Percentiles rank a stretch among this genome's conserved stretches.
These are phyloP conservation scores for Lachancea nothofagi DNA, from an alignment of 805 yeast genomes.

Conservation along the genomic window DNA sequence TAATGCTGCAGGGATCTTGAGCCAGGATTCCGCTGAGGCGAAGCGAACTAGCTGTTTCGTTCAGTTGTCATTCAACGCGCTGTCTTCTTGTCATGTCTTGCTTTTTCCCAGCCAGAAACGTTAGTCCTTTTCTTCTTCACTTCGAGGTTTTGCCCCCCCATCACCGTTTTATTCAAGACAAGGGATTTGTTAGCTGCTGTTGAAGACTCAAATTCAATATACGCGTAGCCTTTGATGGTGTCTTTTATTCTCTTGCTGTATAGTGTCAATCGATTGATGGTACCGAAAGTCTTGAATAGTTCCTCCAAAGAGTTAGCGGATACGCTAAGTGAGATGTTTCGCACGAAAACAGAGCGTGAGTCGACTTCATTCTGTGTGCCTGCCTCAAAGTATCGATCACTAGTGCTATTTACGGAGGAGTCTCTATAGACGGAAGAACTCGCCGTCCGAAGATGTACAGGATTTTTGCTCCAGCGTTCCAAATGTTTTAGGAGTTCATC, in stretches of 20 bases:
- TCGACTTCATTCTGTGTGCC: slow-evolving; percentile 42
- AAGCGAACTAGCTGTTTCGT: too few species aligned
- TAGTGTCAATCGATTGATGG: slow-evolving; percentile 48
- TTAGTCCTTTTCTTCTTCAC: slow-evolving; percentile 52
- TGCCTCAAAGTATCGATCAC: not conserved
- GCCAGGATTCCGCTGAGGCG: too few species aligned
- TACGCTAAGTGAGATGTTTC: slow-evolving; percentile 43
- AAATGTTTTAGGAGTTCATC: not conserved
- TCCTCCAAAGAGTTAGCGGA: slow-evolving; percentile 48
- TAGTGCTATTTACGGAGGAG: not conserved
- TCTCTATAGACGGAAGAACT: not conserved
- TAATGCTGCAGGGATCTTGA: too few species aligned
- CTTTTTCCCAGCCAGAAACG: slow-evolving; percentile 38
- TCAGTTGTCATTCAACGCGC: too few species aligned
- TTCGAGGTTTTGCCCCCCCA: slow-evolving; percentile 44
- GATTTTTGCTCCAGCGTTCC: slow-evolving; percentile 1
- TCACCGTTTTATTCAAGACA: slow-evolving; percentile 36
- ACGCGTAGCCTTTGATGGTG: slow-evolving; percentile 55
- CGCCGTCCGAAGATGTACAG: not conserved
- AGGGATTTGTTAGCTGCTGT: slow-evolving; percentile 46
- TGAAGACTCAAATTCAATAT: slow-evolving; percentile 46
- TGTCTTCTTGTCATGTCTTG: too few species aligned
- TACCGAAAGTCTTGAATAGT: slow-evolving; percentile 41
- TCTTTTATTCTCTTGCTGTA: slow-evolving; percentile 39
- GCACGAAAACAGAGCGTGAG: slow-evolving; percentile 49